These are phyloP conservation scores for Globisporangium middletonii DNA, from an alignment of 352 stramenopile genomes.

Conservation along the genomic window DNA sequence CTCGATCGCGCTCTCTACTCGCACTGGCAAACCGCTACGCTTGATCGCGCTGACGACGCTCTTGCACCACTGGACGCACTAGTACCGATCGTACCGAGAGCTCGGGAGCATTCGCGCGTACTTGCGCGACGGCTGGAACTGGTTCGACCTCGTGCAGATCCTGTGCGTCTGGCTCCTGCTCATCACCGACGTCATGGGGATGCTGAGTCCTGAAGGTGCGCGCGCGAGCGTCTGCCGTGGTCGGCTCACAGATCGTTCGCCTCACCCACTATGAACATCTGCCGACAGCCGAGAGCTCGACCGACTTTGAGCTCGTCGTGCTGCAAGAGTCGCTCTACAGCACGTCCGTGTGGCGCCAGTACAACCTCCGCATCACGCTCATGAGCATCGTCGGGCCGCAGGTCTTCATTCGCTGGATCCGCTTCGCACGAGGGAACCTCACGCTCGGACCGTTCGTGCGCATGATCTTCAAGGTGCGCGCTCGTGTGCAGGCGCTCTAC, in stretches of 20 bases:
- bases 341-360: slow-evolving; percentile 42
- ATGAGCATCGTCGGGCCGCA: slow-evolving; percentile 75
- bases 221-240: neutral
- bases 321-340: slow-evolving; percentile 62
- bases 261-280: neutral
- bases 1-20: neutral
- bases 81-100: slow-evolving; percentile 44
- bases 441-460: slow-evolving; percentile 70
- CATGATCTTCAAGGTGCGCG: slow-evolving; percentile 76
- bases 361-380: slow-evolving; percentile 69
- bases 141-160: slow-evolving; percentile 73
- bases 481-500: too few species aligned
- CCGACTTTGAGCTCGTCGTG: slow-evolving; percentile 48
- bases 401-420: slow-evolving; percentile 81
- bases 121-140: slow-evolving; percentile 71
- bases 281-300: slow-evolving; percentile 8
- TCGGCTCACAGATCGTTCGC: neutral
- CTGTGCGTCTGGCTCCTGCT: slow-evolving; percentile 62
- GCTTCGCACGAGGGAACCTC: slow-evolving; percentile 64
- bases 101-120: slow-evolving; percentile 50
- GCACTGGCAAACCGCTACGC: too few species aligned
- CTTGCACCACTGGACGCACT: neutral
- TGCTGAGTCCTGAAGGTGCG: slow-evolving; percentile 27
- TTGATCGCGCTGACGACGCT: too few species aligned
- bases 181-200: slow-evolving; percentile 38